Evolutionary conservation across 2,329 filamentous ascomycete species (phyloP).

Genomic region (Venturia asperata): DNA sequence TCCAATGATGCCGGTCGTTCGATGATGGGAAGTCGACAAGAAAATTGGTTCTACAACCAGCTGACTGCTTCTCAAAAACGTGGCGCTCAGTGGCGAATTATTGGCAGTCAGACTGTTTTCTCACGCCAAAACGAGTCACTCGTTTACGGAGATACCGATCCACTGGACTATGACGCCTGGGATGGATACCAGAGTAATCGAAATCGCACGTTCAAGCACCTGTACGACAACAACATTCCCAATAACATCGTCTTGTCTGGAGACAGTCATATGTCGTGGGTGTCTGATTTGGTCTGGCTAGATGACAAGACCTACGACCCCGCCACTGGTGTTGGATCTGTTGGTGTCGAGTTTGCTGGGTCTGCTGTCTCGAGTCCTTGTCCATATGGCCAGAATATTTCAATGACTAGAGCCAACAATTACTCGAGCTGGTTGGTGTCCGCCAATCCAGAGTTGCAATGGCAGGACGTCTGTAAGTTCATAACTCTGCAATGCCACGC

Average conservation of each 20-base stretch:
- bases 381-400: constrained; percentile 53
- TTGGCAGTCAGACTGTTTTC: constrained; percentile 63
- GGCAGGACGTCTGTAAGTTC: constrained; percentile 24
- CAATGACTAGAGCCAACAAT: constrained; percentile 45
- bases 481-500: constrained; percentile 29
- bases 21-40: constrained; percentile 65
- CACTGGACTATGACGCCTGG: constrained; percentile 52
- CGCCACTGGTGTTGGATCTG: constrained; percentile 34
- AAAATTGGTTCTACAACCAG: constrained; percentile 63
- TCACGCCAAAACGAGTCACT: constrained; percentile 47
- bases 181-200: constrained; percentile 63
- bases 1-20: constrained; percentile 60
- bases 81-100: constrained; percentile 59
- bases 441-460: constrained; percentile 24
- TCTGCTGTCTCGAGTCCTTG: constrained; percentile 51
- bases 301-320: constrained; percentile 36
- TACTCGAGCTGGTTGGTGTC: constrained; percentile 39
- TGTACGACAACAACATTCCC: constrained; percentile 60
- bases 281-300: constrained; percentile 40
- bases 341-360: constrained; percentile 52
- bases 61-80: constrained; percentile 24
- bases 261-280: constrained; percentile 61
- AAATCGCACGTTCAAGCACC: constrained; percentile 60
- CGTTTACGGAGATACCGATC: constrained; percentile 38
- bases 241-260: constrained; percentile 70